Percentiles rank a stretch among this genome's conserved stretches.
Conservation (phyloP, 805 yeast species). For the Yarrowia sp. region DNA sequence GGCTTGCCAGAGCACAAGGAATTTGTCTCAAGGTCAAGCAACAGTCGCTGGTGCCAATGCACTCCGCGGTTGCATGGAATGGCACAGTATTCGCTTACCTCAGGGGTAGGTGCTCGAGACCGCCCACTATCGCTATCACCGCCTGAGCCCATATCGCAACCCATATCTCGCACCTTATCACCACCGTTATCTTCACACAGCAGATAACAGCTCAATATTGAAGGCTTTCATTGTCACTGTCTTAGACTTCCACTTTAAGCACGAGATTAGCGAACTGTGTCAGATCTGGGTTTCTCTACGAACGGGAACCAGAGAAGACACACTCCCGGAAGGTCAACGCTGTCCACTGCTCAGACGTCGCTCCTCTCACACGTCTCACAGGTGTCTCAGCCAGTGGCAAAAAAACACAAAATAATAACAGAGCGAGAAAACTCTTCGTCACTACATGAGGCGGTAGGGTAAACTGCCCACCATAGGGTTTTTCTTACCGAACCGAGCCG, state of each 20-base stretch:
- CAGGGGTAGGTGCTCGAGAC: background rate
- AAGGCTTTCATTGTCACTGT: background rate
- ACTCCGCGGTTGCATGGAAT: background rate
- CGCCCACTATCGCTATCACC: background rate
- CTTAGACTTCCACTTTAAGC: constrained; percentile 14
- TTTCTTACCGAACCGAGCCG: background rate
- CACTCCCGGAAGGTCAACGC: background rate
- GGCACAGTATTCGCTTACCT: background rate
- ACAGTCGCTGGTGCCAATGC: background rate
- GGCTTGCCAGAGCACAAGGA: background rate
- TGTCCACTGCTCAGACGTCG: no score
- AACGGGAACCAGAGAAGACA: background rate
- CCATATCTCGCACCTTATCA: background rate
- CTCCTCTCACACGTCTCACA: no score
- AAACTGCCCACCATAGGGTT: background rate
- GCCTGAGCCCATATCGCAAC: no score
- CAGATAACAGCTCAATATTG: background rate
- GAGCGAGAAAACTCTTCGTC: no score
- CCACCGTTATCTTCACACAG: background rate
- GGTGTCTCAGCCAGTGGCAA: background rate
- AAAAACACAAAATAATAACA: background rate
- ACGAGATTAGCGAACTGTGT: constrained; percentile 6
- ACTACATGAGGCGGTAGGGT: background rate
- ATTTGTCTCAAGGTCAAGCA: background rate
- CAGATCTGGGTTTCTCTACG: background rate